Percentiles rank a stretch among this genome's conserved stretches.
Conservation (phyloP, 1,139 yeast species). For the Candida pseudoviswanathii region DNA sequence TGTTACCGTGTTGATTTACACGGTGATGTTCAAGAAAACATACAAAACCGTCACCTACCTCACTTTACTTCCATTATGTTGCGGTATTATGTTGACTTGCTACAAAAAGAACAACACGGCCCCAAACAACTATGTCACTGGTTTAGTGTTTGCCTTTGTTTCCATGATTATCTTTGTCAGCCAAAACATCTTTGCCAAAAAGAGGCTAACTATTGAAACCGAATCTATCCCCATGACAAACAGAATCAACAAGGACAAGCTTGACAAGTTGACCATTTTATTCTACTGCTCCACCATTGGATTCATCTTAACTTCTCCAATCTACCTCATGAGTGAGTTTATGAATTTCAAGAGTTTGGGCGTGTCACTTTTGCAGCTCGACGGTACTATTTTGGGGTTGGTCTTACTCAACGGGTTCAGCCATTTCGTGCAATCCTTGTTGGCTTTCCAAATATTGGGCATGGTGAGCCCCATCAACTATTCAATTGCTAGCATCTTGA, state of each 20-base stretch:
- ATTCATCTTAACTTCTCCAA: conserved; percentile 72
- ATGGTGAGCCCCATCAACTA: conserved; percentile 85
- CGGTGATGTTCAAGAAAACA: conserved; percentile 55
- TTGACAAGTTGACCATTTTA: conserved; percentile 82
- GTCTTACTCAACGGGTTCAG: conserved; percentile 68
- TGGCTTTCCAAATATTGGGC: conserved; percentile 90
- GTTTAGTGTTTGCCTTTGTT: conserved; percentile 72
- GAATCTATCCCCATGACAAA: conserved; percentile 9
- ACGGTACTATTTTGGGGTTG: conserved; percentile 31
- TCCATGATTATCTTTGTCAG: conserved; percentile 88
- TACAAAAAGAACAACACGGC: conserved; percentile 36
- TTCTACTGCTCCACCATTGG: conserved; percentile 86
- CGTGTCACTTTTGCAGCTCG: conserved; percentile 38
- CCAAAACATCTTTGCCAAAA: conserved; percentile 90
- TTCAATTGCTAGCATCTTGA: conserved; percentile 85
- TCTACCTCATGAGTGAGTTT: conserved; percentile 68
- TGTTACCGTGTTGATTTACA: conserved; percentile 80
- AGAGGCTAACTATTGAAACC: conserved; percentile 57
- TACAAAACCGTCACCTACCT: conserved; percentile 71
- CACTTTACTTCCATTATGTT: conserved; percentile 73
- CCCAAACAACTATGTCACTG: conserved; percentile 44
- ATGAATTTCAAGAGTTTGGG: conserved; percentile 33
- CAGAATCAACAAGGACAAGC: conserved; percentile 34
- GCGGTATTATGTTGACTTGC: conserved; percentile 87
- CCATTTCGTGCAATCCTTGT: conserved; percentile 81